Conservation (phyloP, 768 basidiomycete species). For the Termitomyces sp. region DNA sequence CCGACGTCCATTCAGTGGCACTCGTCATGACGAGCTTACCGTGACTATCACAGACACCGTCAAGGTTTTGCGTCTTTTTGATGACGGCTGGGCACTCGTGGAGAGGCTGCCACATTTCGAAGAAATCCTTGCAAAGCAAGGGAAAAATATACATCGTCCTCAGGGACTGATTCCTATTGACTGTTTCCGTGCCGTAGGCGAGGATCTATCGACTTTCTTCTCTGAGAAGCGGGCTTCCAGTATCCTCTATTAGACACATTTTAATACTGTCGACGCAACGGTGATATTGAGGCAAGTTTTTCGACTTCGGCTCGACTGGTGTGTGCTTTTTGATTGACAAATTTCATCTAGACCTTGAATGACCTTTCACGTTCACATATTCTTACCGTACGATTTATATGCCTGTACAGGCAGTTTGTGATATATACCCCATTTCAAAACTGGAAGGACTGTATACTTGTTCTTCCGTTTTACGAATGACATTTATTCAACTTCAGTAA, state of each 20-base stretch:
- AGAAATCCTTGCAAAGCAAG: conserved; percentile 22
- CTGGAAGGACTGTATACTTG: background rate
- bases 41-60: conserved; percentile 49
- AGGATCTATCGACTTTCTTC: conserved; percentile 45
- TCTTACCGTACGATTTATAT: background rate
- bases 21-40: conserved; percentile 53
- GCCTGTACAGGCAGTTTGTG: background rate
- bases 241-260: background rate
- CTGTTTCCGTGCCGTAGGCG: conserved; percentile 48
- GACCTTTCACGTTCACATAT: background rate
- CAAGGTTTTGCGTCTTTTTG: conserved; percentile 48
- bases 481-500: background rate
- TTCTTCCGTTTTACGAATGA: background rate
- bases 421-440: background rate
- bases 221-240: conserved; percentile 38
- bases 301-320: no score
- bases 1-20: conserved; percentile 50
- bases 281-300: background rate
- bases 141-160: conserved; percentile 9
- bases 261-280: background rate
- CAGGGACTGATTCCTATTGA: conserved; percentile 66
- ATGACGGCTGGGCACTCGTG: conserved; percentile 70
- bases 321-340: background rate
- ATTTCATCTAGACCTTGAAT: background rate
- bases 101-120: conserved; percentile 32